A percentile compares a stretch with the other conserved stretches of the same genome.
phyloP scores from a whole-genome alignment of 345 rosid species.

The Jatropha curcas region DNA sequence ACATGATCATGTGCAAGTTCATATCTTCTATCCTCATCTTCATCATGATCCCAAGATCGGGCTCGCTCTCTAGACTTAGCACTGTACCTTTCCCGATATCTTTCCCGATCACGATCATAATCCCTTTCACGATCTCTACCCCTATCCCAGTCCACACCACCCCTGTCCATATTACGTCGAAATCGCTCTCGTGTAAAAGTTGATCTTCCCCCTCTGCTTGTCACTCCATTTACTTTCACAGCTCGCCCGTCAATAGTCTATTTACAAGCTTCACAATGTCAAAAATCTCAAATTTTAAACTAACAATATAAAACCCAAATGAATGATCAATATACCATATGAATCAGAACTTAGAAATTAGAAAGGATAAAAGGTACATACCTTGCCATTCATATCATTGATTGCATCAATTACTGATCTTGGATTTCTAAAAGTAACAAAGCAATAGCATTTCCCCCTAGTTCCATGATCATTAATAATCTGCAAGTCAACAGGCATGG shows the following conservation, averaged over 20 bases:
- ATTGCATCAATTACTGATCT: constrained; percentile 82
- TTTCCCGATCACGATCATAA: constrained; percentile 42
- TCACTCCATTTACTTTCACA: constrained; percentile 80
- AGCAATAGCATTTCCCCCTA: constrained; percentile 51
- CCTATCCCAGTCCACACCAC: constrained; percentile 36
- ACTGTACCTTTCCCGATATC: constrained; percentile 38
- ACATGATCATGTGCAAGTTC: constrained; percentile 40
- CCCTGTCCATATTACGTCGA: constrained; percentile 32
- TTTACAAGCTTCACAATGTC: constrained; percentile 30
- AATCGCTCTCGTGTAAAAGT: constrained; percentile 39
- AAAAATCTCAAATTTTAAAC: constrained; percentile 16
- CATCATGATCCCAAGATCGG: constrained; percentile 48
- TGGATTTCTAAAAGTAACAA: constrained; percentile 77
- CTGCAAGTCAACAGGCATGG: background rate
- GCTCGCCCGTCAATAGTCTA: constrained; percentile 73
- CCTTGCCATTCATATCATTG: constrained; percentile 86
- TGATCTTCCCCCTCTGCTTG: constrained; percentile 64
- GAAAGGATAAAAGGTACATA: constrained; percentile 33
- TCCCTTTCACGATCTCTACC: constrained; percentile 57
- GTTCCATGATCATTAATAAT: background rate
- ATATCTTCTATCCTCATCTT: constrained; percentile 49
- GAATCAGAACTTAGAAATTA: background rate
- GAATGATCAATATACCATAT: background rate
- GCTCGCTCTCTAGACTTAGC: constrained; percentile 65
- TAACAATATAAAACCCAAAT: background rate